Base-by-base conservation (phyloP, 2,329 filamentous ascomycete genomes). In the Parascedosporium putredinis region DNA sequence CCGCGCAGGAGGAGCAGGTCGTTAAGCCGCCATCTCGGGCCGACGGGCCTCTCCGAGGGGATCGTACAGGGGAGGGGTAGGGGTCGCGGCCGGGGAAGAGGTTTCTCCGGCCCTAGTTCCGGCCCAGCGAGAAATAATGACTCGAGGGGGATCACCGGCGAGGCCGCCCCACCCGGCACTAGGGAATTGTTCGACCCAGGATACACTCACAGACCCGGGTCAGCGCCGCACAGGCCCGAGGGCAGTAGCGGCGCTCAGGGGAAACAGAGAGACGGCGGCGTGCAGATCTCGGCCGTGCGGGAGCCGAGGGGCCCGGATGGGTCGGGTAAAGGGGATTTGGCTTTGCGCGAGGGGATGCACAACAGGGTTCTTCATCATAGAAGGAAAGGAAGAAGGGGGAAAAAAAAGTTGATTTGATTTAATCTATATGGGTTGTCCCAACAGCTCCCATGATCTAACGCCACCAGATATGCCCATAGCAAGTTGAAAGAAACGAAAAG, bases 111-210 rank as follows among this genome's bases (percentile, higher is more conserved):
- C 25, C n/a, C 14, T 14, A 23, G 20, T 14, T 14, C 24, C 16
- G 47, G 47, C 12, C 6, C 42, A n/a, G 9, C 16, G 4, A 33
- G 47, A 29, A 29, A 34, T 12, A 34, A n/a, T 9, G 24, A 27
- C 27, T 27, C 27, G n/a, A 31, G 44, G 27, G 27, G 44, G 44
- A 18, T 27, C 25, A 2, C 29, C 18, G 5, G 44, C 44, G 27
- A 46, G 44, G n/a, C 44, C 44, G 16, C n/a, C 27, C 10, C 23
- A 29, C 14, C 25, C 14, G 44, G 63, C 5, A 67, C 67, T 10
- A 73, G 76, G 46, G 84, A 89, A 59, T 73, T 95, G 1, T 95
- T 81, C 64, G 88, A 95, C 58, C 88, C 88, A 0, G 79, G 76
- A 31, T 88, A 83, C 61, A 70, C 80, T 12, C 68, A 79, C 3